Evolutionary conservation across 495 filamentous ascomycete genomes (phyloP).

Genomic region (Hamigera avellanea): DNA sequence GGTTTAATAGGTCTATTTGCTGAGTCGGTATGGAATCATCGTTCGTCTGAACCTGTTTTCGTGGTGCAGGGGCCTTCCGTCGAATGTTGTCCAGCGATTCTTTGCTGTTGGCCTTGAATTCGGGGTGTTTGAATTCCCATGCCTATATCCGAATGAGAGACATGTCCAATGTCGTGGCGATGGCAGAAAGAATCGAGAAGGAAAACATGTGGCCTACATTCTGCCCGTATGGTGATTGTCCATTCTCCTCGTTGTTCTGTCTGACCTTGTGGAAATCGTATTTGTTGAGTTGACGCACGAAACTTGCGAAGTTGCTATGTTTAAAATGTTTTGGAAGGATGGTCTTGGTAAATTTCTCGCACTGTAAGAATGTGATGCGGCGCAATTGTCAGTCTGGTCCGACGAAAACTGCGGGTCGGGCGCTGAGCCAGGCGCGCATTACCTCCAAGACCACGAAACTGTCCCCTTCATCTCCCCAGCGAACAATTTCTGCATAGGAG

Average conservation of each 20-base stretch:
- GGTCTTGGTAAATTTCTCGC: constrained; percentile 95
- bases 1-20: constrained; percentile 83
- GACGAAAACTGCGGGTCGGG: not conserved
- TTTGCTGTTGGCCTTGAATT: constrained; percentile 91
- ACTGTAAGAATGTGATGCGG: constrained; percentile 38
- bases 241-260: constrained; percentile 89
- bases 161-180: not conserved
- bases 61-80: constrained; percentile 85
- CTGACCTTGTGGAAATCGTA: constrained; percentile 99
- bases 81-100: constrained; percentile 95
- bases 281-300: constrained; percentile 97
- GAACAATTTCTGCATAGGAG: constrained; percentile 80
- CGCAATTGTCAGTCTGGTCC: constrained; percentile 5
- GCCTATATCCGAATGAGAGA: constrained; percentile 40
- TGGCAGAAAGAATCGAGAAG: not conserved
- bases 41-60: constrained; percentile 51
- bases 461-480: constrained; percentile 90
- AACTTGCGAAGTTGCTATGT: constrained; percentile 98
- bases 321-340: constrained; percentile 99
- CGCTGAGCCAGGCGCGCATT: constrained; percentile 13
- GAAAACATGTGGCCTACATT: constrained; percentile 49
- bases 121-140: constrained; percentile 97
- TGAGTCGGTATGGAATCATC: constrained; percentile 75
- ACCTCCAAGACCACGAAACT: constrained; percentile 98
- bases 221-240: constrained; percentile 80